A percentile compares a stretch with the other conserved stretches of the same genome.
Conservation (phyloP, 148 eudicot genomes). For the Camellia japonica region DNA sequence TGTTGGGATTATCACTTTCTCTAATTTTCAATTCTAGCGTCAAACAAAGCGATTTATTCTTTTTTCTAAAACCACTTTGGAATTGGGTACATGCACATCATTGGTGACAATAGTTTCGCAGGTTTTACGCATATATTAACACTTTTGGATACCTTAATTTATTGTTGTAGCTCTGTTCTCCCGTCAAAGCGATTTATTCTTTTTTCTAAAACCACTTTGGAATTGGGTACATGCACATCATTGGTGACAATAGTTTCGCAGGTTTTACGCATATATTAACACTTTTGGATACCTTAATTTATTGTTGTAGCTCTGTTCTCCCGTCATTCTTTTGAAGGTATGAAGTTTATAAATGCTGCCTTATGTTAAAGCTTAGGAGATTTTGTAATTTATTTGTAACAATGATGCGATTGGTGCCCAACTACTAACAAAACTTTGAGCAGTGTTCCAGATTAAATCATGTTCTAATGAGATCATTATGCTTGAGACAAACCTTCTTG, state of each 20-base stretch:
- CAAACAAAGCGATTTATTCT: neutral
- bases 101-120: neutral
- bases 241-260: neutral
- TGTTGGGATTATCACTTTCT: neutral
- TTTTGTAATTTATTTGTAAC: neutral
- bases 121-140: neutral
- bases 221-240: neutral
- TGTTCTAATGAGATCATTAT: neutral
- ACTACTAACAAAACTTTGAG: conserved; percentile 3
- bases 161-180: no score
- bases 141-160: neutral
- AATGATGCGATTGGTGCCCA: neutral
- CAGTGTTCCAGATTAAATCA: neutral
- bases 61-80: neutral
- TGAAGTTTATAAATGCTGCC: neutral
- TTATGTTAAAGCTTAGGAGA: neutral
- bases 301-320: neutral
- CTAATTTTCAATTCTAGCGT: no score
- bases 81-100: neutral
- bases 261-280: neutral
- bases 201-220: neutral
- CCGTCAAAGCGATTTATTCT: neutral
- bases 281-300: neutral
- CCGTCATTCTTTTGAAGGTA: conserved; percentile 12
- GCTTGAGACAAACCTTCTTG: conserved; percentile 5